Evolutionary conservation across 306 rosid genomes (phyloP), one percentile per base, ranked within the genome.

Genomic region (Alnus glutinosa): DNA sequence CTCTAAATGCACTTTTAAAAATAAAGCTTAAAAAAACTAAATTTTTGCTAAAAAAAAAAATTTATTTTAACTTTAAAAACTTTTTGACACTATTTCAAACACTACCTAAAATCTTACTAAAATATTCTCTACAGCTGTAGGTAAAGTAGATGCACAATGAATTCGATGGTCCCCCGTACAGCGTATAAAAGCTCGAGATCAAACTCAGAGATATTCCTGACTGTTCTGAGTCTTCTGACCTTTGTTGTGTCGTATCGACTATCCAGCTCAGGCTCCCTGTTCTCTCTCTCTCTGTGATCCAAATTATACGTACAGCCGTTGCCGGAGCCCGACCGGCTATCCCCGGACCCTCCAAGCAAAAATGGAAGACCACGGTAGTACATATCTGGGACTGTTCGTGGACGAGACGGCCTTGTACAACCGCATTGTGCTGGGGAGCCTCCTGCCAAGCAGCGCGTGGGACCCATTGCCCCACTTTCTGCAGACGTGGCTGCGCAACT

Each of bases 401-500:
- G 90, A 85, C 3, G 98, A 95, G 85, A 74, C 92, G 2, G 73
- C 72, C 18, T 77, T 89, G 2, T 95, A 92, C 86, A 95, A 91
- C 86, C 88, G 84, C 89, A 78, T 92, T 84, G 86, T 95, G 14
- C 86, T 95, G 1, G 89, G 84, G 0, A 42, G 19, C 39, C 71
- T 92, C n/a, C 80, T 92, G 72, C 98, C 98, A 0, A 51, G 39
- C 1, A 0, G 13, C 13, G 1, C 59, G 80, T 91, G 91, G 90
- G 83, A 49, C 73, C 90, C 92, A 55, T 88, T 95, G 32, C 98
- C 97, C 1, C 95, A 84, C 71, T 88, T 92, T 77, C 10, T 85
- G 50, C 98, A 90, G 81, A 81, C 92, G 0, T 95, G 98, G 98
- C 86, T 95, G 15, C 92, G 98, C 10, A 92, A 95, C 85, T 92